phyloP scores from a whole-genome alignment of 306 rosid species.

The Cicer judaicum region DNA sequence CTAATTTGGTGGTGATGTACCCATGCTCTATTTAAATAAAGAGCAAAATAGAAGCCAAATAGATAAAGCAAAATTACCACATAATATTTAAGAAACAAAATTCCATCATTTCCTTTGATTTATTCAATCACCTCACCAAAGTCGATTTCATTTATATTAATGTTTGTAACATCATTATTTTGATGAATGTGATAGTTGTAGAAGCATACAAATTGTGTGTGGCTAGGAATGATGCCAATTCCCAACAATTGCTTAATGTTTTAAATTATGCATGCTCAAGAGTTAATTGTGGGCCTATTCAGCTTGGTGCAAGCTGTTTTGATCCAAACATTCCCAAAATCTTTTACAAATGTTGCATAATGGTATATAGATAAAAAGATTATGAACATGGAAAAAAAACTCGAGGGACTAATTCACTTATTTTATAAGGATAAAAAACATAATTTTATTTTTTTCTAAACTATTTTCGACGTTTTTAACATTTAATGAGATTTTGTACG shows the following conservation, averaged over 20 bases:
- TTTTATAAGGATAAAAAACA: too few relatives aligned
- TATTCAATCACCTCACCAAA: neutral
- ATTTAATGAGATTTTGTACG: too few relatives aligned
- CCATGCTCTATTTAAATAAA: too few relatives aligned
- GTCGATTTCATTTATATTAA: neutral
- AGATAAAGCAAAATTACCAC: neutral
- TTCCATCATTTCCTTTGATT: neutral
- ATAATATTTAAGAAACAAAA: neutral
- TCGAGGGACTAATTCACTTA: too few relatives aligned
- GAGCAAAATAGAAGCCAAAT: too few relatives aligned
- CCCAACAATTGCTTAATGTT: conserved; percentile 56
- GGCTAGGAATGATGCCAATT: conserved; percentile 55
- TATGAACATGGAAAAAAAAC: too few relatives aligned
- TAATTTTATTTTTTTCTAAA: too few relatives aligned
- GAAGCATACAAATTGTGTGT: conserved; percentile 61
- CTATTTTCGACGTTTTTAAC: too few relatives aligned
- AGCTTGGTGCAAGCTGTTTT: conserved; percentile 58
- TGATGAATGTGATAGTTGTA: neutral
- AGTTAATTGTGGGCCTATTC: conserved; percentile 65
- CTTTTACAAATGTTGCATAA: conserved; percentile 32
- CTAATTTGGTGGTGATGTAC: too few relatives aligned
- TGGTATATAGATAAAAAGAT: too few relatives aligned
- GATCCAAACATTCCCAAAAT: conserved; percentile 73
- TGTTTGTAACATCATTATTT: neutral
- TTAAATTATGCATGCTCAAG: conserved; percentile 75